These are phyloP conservation scores for Aspergillus proliferans DNA, from an alignment of 2,329 filamentous ascomycete genomes.

Conservation along the genomic window DNA sequence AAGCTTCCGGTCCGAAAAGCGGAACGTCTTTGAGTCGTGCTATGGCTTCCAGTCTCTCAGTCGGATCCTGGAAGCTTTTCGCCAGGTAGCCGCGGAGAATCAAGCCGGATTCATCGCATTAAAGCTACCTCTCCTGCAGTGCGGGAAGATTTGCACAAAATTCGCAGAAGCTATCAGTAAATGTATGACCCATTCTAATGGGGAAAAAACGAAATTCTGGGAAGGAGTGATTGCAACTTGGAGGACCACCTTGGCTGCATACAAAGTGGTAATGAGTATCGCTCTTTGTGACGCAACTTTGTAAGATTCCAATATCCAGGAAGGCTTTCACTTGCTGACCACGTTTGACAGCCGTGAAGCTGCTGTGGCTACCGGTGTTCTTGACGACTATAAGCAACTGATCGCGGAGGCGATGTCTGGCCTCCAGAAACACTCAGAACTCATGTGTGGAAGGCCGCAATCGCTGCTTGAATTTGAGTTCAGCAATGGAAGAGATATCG, in stretches of 20 bases:
- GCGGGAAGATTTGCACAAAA: constrained; percentile 15
- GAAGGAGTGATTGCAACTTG: constrained; percentile 17
- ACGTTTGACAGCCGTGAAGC: constrained; percentile 11
- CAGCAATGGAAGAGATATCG: constrained; percentile 10
- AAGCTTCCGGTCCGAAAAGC: constrained; percentile 12
- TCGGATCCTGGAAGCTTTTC: constrained; percentile 10
- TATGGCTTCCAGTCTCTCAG: constrained; percentile 13
- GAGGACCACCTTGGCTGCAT: constrained; percentile 13
- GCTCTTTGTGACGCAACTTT: constrained; percentile 21
- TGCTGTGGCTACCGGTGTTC: constrained; percentile 14
- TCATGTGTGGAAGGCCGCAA: constrained; percentile 20
- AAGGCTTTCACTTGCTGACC: neutral
- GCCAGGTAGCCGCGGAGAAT: constrained; percentile 7
- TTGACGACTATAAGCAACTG: constrained; percentile 29
- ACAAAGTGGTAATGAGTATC: constrained; percentile 23
- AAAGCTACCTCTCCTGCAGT: constrained; percentile 16
- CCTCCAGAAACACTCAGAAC: constrained; percentile 28
- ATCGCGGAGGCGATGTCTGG: constrained; percentile 28
- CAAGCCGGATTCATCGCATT: constrained; percentile 12
- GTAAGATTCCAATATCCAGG: constrained; percentile 11
- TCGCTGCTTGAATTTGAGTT: too few species aligned
- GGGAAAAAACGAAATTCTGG: constrained; percentile 11
- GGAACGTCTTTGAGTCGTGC: constrained; percentile 14
- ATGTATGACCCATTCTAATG: constrained; percentile 10
- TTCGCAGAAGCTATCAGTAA: constrained; percentile 11